Evolutionary conservation across 129 eudicot species (phyloP).

Genomic region (Smallanthus sonchifolius): DNA sequence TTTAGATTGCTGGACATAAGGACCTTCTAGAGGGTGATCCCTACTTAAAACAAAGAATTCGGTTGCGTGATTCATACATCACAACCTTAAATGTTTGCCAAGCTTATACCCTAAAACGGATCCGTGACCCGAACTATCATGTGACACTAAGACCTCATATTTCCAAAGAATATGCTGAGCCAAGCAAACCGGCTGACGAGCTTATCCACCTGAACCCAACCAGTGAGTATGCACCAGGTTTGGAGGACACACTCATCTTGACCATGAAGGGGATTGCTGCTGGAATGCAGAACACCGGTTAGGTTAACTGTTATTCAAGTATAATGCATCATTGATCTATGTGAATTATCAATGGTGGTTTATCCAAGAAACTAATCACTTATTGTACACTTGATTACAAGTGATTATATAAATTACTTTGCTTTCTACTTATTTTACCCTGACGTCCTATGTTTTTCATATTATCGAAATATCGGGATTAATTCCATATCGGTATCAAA

Average conservation of each 20-base stretch:
- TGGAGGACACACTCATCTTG: slow-evolving; percentile 93
- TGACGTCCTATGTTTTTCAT: too few species aligned
- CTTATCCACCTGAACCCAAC: slow-evolving; percentile 81
- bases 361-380: slow-evolving; percentile 10
- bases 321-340: background rate
- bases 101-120: slow-evolving; percentile 80
- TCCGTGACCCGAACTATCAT: slow-evolving; percentile 78
- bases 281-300: slow-evolving; percentile 98
- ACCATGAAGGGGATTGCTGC: slow-evolving; percentile 99
- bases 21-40: slow-evolving; percentile 92
- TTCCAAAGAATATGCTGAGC: slow-evolving; percentile 65
- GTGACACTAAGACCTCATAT: slow-evolving; percentile 79
- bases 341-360: slow-evolving; percentile 22
- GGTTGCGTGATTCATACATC: slow-evolving; percentile 82
- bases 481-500: too few species aligned
- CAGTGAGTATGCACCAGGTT: slow-evolving; percentile 97
- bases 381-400: slow-evolving; percentile 20
- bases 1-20: slow-evolving; percentile 87
- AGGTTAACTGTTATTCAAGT: background rate
- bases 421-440: slow-evolving; percentile 2
- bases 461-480: too few species aligned
- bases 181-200: slow-evolving; percentile 66
- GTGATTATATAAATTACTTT: slow-evolving; percentile 7
- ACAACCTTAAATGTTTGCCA: slow-evolving; percentile 86
- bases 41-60: slow-evolving; percentile 76